Evolutionary conservation across 257 asterid species (phyloP).

Genomic region (Przewalskia tangutica): DNA sequence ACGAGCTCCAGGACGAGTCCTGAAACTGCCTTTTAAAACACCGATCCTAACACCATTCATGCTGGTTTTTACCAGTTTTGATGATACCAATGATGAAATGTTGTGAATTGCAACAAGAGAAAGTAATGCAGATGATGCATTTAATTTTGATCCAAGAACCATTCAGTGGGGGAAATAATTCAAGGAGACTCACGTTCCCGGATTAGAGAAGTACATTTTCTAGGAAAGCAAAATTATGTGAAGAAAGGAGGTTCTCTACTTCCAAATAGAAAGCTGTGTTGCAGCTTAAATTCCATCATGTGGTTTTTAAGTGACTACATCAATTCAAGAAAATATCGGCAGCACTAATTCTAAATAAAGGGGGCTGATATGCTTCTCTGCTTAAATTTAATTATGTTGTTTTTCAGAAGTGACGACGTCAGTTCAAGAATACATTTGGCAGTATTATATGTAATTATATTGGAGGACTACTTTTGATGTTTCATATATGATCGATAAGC

Average conservation of each 20-base stretch:
- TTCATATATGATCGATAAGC: no score
- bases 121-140: slow-evolving; percentile 5
- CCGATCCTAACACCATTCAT: neutral
- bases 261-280: neutral
- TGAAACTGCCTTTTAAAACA: no score
- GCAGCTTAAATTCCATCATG: neutral
- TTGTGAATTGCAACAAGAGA: neutral
- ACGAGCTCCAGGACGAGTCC: no score
- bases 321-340: no score
- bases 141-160: slow-evolving; percentile 10
- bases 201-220: neutral
- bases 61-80: neutral
- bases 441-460: no score
- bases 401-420: no score
- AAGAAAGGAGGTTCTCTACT: neutral
- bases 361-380: no score
- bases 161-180: slow-evolving; percentile 11
- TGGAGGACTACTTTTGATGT: no score
- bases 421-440: no score
- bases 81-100: neutral
- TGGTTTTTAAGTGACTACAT: no score
- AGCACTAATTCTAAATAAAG: no score
- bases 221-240: neutral
- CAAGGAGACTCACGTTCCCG: slow-evolving; percentile 3
- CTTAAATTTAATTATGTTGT: no score